Base-by-base conservation (phyloP, 805 yeast species). In the Wickerhamomyces bovis region DNA sequence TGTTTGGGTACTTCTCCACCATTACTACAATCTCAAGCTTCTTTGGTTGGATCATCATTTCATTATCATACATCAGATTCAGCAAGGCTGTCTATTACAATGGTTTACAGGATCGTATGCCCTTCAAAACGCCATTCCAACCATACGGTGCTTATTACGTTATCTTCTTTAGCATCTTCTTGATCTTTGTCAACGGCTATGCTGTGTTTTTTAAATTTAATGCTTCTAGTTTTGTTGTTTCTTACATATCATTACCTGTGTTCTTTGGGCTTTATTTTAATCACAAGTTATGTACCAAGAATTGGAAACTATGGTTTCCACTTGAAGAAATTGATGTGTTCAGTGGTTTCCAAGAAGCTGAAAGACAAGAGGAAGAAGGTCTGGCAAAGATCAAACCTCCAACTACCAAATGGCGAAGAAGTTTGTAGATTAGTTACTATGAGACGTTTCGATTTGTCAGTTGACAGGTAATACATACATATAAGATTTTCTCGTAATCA, bases 1-100 rank as follows among this genome's bases (percentile, higher is more conserved):
- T 84, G 22, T 85, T 85, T 71, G 70, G 64, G 43, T 84, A 85
- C 67, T 82, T 87, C 58, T 86, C 85, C 48, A 86, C 83, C 61
- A 82, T 85, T 45, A 87, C 82, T 47, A 81, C 92, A 38, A 81
- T 85, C 53, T 79, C 85, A 45, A 92, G 92, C 52, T 73, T 86
- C 53, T 67, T 85, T 55, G 83, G 88, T 51, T 86, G 92, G 90
- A 70, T 81, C 41, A 75, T 85, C 46, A 81, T 85, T 57, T 72
- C 83, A 52, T 69, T 81, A 49, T 77, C 85, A 38, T 87, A 80
- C 67, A 67, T 86, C 46, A 75, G 78, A 56, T 86, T 85, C 69
- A 78, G 86, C 66, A 77, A 76, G 56, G 90, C 87, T 12, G 71
- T 83, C 41, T 53, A 57, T 4, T 76, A 61, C 66, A 79, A 83